phyloP scores from a whole-genome alignment of 495 filamentous ascomycete species.

The Friedmanniomyces simplex region DNA sequence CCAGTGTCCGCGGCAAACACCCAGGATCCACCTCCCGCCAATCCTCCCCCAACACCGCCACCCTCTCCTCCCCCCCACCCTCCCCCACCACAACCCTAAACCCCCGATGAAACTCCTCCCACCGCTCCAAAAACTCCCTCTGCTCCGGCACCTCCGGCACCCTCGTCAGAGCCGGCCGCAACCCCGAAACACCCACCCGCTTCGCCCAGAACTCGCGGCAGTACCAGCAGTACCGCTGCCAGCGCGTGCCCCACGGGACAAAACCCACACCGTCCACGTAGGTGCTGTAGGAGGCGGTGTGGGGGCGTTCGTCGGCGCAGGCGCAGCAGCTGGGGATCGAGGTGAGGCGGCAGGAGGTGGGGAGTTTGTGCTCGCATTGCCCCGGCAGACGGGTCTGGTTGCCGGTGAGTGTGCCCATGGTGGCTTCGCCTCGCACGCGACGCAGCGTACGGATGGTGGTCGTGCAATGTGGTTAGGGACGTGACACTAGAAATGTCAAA shows the following conservation, averaged over 20 bases:
- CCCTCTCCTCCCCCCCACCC: constrained; percentile 32
- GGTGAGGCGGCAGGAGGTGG: constrained; percentile 36
- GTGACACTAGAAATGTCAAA: no score
- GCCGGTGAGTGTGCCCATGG: constrained; percentile 36
- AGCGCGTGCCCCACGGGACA: constrained; percentile 33
- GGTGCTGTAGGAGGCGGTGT: constrained; percentile 29
- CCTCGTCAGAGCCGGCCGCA: constrained; percentile 25
- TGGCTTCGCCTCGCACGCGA: not conserved
- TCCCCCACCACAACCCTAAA: constrained; percentile 28
- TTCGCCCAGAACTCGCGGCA: constrained; percentile 40
- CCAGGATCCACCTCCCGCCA: constrained; percentile 35
- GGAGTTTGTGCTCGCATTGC: constrained; percentile 38
- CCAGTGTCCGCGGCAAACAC: constrained; percentile 30
- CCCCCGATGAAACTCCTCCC: constrained; percentile 37
- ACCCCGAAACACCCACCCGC: constrained; percentile 25
- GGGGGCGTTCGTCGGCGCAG: constrained; percentile 33
- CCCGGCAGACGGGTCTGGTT: constrained; percentile 27
- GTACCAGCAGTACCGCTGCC: constrained; percentile 40
- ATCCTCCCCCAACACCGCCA: constrained; percentile 33
- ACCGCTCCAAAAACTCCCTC: constrained; percentile 31
- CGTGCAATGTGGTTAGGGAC: no score
- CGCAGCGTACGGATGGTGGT: no score
- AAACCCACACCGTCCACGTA: constrained; percentile 39
- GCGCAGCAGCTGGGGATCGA: constrained; percentile 35
- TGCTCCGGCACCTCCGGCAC: constrained; percentile 36